These are phyloP conservation scores for Monilinia fructicola DNA, from an alignment of 2,329 filamentous ascomycete species.

Conservation along the genomic window DNA sequence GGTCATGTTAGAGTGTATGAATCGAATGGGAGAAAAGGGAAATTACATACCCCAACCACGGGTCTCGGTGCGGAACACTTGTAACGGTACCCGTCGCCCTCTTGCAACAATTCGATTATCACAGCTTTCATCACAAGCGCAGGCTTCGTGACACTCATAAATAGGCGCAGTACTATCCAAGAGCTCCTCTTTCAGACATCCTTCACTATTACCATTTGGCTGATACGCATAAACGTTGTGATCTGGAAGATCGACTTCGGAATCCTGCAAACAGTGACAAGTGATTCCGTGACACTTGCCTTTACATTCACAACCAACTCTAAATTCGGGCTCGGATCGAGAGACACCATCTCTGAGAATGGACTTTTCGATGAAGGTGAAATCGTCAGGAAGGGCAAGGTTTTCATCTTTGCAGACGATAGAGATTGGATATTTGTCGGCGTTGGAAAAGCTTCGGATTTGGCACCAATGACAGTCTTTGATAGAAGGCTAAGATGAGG, in stretches of 20 bases:
- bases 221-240: slow-evolving; percentile 53
- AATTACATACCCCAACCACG: slow-evolving; percentile 69
- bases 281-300: slow-evolving; percentile 64
- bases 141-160: slow-evolving; percentile 77
- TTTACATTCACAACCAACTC: slow-evolving; percentile 67
- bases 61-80: slow-evolving; percentile 73
- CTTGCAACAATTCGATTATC: slow-evolving; percentile 76
- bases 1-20: slow-evolving; percentile 21
- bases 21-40: not conserved
- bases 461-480: slow-evolving; percentile 48
- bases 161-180: slow-evolving; percentile 61
- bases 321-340: slow-evolving; percentile 59
- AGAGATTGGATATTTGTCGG: slow-evolving; percentile 53
- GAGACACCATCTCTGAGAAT: slow-evolving; percentile 60
- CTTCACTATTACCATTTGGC: slow-evolving; percentile 48
- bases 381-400: slow-evolving; percentile 57
- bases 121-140: slow-evolving; percentile 63
- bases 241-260: slow-evolving; percentile 45
- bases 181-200: slow-evolving; percentile 52
- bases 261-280: slow-evolving; percentile 65
- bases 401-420: slow-evolving; percentile 64
- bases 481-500: slow-evolving; percentile 12
- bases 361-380: slow-evolving; percentile 66
- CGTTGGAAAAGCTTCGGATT: slow-evolving; percentile 54
- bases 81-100: slow-evolving; percentile 66